Evolutionary conservation across 1,139 yeast species (phyloP).

Genomic region (Hyphopichia buzzinii): DNA sequence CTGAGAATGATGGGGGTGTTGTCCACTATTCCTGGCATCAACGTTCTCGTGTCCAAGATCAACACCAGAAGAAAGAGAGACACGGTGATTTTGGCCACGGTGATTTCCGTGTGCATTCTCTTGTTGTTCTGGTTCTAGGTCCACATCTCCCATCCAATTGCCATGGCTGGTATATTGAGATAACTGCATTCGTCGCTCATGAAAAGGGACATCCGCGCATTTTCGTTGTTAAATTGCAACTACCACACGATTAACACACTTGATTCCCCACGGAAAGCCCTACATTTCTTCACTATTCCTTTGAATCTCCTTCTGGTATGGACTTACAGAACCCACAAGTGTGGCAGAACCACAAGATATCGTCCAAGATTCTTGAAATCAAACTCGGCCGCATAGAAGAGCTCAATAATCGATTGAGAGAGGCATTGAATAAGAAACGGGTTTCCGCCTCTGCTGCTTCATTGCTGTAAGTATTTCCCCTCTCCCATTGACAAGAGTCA

Average conservation of each 20-base stretch:
- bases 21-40: constrained; percentile 77
- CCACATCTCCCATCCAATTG: too few relatives aligned
- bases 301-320: background rate
- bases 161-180: too few relatives aligned
- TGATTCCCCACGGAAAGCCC: too few relatives aligned
- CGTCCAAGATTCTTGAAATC: constrained; percentile 36
- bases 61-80: constrained; percentile 89
- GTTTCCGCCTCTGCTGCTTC: constrained; percentile 71
- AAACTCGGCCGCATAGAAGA: constrained; percentile 65
- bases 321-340: background rate
- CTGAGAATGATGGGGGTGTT: constrained; percentile 60
- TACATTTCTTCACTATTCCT: too few relatives aligned
- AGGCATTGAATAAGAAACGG: constrained; percentile 55
- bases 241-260: too few relatives aligned
- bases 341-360: constrained; percentile 11
- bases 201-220: too few relatives aligned
- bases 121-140: constrained; percentile 51
- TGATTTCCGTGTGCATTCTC: constrained; percentile 72
- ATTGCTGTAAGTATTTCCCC: constrained; percentile 26
- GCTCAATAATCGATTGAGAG: constrained; percentile 53
- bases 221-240: too few relatives aligned
- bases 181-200: too few relatives aligned
- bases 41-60: constrained; percentile 71
- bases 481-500: background rate
- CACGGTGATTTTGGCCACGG: constrained; percentile 73